Evolutionary conservation across 352 stramenopile genomes (phyloP), one percentile per base, ranked within the genome.

Genomic region (Globisporangium canariense): DNA sequence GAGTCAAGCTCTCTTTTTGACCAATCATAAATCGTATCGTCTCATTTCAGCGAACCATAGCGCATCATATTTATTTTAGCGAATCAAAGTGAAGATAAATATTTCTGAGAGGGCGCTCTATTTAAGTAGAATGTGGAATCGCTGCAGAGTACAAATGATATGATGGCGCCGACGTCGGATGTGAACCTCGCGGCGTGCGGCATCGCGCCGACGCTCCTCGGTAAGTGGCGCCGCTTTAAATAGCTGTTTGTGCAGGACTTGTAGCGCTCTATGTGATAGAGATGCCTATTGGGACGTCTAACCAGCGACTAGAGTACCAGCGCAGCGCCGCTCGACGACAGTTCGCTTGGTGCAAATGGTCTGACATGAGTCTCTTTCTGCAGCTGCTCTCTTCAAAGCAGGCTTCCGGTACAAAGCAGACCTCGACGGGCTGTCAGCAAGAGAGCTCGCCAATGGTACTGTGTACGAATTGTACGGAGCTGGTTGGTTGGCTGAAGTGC

Each of bases 331-430:
- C 20, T 43, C 8, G 20, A 16, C 22, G 18, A 43, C 10, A 7
- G 9, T 32, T 45, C 30, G 30, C 9, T 4, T 45, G 18, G 30
- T 28, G 30, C 14, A 2, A 3, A 11, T 45, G 16, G 30, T 30
- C 7, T 40, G 14, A 11, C 28, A 28, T 56, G 30, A 14, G 18
- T 5, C n/a, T 40, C 9, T 20, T 40, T n/a, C 41, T 46, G 14
- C n/a, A 92, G 83, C 67, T 22, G 70, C 75, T 56, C 77, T 92
- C 36, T 75, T 89, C 30, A 75, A 82, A 18, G 76, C 79, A 4
- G 83, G 83, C 2, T 89, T 93, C 45, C 77, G 82, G 18, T 86
- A 84, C 59, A 73, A 74, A 54, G 66, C 70, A 10, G 83, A 93
- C 41, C 47, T 93, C 0, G n/a, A 58, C 2, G 75, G 74, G 6